Percentiles rank a stretch among this genome's conserved stretches.
Conservation (phyloP, 257 asterid species). For the Plectranthus barbatus region DNA sequence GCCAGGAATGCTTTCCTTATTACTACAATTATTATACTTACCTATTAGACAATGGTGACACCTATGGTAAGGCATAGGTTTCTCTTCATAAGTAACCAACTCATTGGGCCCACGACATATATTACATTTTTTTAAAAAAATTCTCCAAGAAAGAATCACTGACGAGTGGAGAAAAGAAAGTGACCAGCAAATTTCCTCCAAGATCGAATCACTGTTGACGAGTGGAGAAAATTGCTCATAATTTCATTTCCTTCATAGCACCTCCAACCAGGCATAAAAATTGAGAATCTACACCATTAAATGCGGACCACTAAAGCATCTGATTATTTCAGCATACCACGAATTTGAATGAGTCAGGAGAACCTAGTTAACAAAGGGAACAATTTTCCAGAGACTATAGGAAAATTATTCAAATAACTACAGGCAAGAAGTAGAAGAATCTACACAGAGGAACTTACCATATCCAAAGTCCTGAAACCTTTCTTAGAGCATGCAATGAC, state of each 20-base stretch:
- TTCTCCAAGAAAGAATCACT: too few species aligned
- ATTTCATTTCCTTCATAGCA: not conserved
- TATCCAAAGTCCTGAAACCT: conserved; percentile 65
- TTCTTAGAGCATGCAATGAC: conserved; percentile 65
- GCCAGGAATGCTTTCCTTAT: not conserved
- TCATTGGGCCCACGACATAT: too few species aligned
- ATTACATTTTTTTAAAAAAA: too few species aligned
- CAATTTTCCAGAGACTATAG: not conserved
- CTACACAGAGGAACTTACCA: conserved; percentile 37
- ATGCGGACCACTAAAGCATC: not conserved
- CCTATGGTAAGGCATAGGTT: too few species aligned
- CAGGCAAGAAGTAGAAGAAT: conserved; percentile 7
- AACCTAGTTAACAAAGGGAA: not conserved
- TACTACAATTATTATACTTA: too few species aligned
- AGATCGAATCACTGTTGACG: too few species aligned
- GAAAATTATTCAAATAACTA: not conserved
- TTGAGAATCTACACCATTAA: not conserved
- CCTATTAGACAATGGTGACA: too few species aligned
- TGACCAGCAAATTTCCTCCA: too few species aligned
- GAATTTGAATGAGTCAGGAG: not conserved
- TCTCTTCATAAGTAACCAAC: too few species aligned
- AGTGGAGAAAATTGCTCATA: not conserved
- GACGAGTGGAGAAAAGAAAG: too few species aligned
- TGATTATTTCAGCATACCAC: not conserved
- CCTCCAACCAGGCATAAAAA: not conserved